phyloP scores from a whole-genome alignment of 2,329 filamentous ascomycete species.

The Colletotrichum nymphaeae region DNA sequence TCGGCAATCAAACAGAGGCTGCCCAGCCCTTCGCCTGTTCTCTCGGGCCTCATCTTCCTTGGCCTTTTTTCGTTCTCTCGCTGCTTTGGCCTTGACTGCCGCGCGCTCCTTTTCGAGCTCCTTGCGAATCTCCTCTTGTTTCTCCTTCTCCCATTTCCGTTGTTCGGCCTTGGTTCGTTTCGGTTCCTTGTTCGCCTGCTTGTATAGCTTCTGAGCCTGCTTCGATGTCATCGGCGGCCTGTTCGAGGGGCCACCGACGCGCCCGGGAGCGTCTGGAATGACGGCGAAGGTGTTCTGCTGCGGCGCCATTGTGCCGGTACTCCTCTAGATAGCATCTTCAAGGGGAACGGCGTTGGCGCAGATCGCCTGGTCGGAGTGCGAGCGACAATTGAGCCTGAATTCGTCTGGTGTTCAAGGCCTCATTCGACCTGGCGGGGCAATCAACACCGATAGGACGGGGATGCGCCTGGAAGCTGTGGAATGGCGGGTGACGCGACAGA shows the following conservation, averaged over 20 bases:
- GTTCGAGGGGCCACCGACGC: conserved; percentile 35
- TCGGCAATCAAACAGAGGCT: conserved; percentile 65
- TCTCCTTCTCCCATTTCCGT: conserved; percentile 52
- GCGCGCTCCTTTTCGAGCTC: conserved; percentile 63
- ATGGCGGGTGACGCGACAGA: conserved; percentile 15
- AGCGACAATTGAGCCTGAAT: background rate
- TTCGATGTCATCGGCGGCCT: conserved; percentile 54
- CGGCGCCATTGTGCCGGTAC: conserved; percentile 45
- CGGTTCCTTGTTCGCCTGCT: conserved; percentile 48
- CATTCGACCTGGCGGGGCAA: conserved; percentile 21
- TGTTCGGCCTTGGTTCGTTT: conserved; percentile 57
- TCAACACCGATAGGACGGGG: conserved; percentile 8
- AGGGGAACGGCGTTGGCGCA: background rate
- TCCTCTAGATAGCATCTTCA: conserved; percentile 19
- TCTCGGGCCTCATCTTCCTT: conserved; percentile 62
- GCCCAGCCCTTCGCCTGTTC: conserved; percentile 61
- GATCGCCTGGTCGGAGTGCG: background rate
- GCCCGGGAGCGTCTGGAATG: conserved; percentile 48
- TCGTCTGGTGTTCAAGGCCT: background rate
- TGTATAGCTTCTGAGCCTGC: conserved; percentile 53
- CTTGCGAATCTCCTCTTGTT: conserved; percentile 63
- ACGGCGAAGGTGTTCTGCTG: conserved; percentile 57
- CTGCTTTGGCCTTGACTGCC: conserved; percentile 58
- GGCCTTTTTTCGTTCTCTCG: conserved; percentile 66
- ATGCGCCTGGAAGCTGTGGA: background rate